A percentile compares a stretch with the other conserved stretches of the same genome.
Evolutionary conservation across 805 yeast species (phyloP).

Genomic region (Blastobotrys attinorum): DNA sequence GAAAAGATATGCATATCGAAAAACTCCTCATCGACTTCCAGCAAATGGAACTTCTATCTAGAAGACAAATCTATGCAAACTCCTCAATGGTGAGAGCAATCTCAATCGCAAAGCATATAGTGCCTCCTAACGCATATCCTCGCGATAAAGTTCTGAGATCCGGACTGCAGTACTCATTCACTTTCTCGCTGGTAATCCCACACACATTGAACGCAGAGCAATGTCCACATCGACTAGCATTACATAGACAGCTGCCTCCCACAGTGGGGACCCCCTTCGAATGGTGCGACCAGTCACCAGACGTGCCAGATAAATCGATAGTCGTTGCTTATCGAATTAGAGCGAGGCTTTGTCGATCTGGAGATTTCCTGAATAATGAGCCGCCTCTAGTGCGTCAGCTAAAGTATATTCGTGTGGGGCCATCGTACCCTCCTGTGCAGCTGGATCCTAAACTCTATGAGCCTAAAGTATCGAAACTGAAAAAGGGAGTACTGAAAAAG

Average conservation of each 20-base stretch:
- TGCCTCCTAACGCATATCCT: constrained; percentile 9
- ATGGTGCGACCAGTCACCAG: not conserved
- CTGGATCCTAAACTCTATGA: not conserved
- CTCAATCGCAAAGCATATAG: constrained; percentile 5
- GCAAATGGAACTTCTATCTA: constrained; percentile 7
- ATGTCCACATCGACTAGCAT: constrained; percentile 3
- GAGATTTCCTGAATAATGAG: not conserved
- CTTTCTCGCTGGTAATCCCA: constrained; percentile 13
- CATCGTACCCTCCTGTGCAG: constrained; percentile 3
- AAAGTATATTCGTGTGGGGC: not conserved
- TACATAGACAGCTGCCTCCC: constrained; percentile 5
- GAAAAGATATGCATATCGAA: constrained; percentile 4
- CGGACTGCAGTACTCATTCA: constrained; percentile 11
- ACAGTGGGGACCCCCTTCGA: constrained; percentile 2
- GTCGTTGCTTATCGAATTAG: constrained; percentile 3
- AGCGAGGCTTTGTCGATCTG: not conserved
- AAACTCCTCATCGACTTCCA: constrained; percentile 7
- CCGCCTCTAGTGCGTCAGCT: not conserved
- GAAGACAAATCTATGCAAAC: constrained; percentile 3
- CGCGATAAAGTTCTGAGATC: constrained; percentile 6
- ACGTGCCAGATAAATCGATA: not conserved
- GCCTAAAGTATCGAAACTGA: not conserved
- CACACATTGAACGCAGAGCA: not conserved
- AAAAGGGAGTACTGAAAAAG: constrained; percentile 1
- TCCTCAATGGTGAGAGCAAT: constrained; percentile 2